Conservation (phyloP, 768 basidiomycete genomes). For the Lentinula raphanica region DNA sequence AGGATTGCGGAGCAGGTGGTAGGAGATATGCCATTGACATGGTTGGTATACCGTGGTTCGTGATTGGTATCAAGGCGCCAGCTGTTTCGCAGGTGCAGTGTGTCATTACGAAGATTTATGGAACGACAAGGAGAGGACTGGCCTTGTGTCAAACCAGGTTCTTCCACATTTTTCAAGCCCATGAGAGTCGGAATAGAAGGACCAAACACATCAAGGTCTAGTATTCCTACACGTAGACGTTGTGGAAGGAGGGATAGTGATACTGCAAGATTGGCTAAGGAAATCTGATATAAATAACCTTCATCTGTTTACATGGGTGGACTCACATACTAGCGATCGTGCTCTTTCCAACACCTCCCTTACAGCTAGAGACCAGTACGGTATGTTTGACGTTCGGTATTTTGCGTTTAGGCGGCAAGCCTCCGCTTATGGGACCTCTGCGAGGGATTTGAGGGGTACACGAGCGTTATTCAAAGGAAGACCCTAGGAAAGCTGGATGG, state of each 20-base stretch:
- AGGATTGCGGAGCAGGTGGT: conserved; percentile 33
- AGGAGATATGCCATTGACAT: conserved; percentile 99
- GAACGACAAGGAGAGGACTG: conserved; percentile 16
- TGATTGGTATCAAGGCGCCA: conserved; percentile 76
- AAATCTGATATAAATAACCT: conserved; percentile 1
- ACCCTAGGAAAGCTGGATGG: conserved; percentile 10
- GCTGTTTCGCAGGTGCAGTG: too few relatives aligned
- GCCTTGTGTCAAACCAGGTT: conserved; percentile 75
- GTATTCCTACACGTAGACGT: conserved; percentile 68
- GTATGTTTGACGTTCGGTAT: conserved; percentile 77
- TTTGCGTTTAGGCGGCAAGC: conserved; percentile 46
- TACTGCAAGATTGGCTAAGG: conserved; percentile 75
- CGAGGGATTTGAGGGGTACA: conserved; percentile 58
- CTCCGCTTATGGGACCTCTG: conserved; percentile 26
- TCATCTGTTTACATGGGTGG: background rate
- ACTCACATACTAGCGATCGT: conserved; percentile 72
- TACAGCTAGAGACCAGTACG: conserved; percentile 84
- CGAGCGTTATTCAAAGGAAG: conserved; percentile 15
- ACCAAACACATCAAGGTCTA: conserved; percentile 95
- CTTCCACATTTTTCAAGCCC: conserved; percentile 74
- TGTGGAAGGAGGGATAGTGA: conserved; percentile 41
- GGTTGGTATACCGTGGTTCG: conserved; percentile 84
- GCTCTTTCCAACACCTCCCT: conserved; percentile 95
- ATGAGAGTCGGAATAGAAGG: conserved; percentile 91
- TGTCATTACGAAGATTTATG: background rate